These are phyloP conservation scores for Leccinum obscurum DNA, from an alignment of 768 basidiomycete species.

Conservation along the genomic window DNA sequence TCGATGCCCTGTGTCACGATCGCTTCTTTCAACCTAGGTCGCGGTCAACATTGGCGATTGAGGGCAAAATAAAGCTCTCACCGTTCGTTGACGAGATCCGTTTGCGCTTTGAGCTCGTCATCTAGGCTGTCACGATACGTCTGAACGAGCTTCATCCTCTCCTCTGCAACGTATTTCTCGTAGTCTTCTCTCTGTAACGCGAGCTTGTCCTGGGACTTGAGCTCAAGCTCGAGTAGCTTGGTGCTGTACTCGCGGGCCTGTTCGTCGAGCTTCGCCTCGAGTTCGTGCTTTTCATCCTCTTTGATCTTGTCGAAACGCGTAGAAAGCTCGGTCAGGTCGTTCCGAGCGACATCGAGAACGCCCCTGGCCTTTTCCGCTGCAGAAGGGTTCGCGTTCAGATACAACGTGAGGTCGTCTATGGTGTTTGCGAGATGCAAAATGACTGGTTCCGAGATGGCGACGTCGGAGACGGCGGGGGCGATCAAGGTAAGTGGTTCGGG, in stretches of 20 bases:
- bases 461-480: conserved; percentile 74
- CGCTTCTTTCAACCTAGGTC: conserved; percentile 80
- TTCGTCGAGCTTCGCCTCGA: conserved; percentile 72
- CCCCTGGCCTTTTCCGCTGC: conserved; percentile 66
- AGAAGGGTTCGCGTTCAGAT: conserved; percentile 71
- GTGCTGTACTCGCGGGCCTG: conserved; percentile 82
- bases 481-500: conserved; percentile 65
- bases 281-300: conserved; percentile 69
- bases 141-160: conserved; percentile 68
- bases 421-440: conserved; percentile 89
- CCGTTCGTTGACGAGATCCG: conserved; percentile 94
- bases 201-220: conserved; percentile 83
- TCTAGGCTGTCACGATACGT: conserved; percentile 87
- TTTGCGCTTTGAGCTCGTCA: conserved; percentile 81
- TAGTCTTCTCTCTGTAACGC: conserved; percentile 86
- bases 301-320: conserved; percentile 76
- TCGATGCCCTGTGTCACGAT: conserved; percentile 97
- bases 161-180: conserved; percentile 76
- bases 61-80: conserved; percentile 34
- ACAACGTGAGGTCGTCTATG: conserved; percentile 88
- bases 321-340: conserved; percentile 76
- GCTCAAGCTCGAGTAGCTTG: conserved; percentile 79
- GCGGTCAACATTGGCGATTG: neutral
- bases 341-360: conserved; percentile 78
- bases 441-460: conserved; percentile 82